phyloP scores from a whole-genome alignment of 2,329 filamentous ascomycete genomes.

The Exophiala dermatitidis region DNA sequence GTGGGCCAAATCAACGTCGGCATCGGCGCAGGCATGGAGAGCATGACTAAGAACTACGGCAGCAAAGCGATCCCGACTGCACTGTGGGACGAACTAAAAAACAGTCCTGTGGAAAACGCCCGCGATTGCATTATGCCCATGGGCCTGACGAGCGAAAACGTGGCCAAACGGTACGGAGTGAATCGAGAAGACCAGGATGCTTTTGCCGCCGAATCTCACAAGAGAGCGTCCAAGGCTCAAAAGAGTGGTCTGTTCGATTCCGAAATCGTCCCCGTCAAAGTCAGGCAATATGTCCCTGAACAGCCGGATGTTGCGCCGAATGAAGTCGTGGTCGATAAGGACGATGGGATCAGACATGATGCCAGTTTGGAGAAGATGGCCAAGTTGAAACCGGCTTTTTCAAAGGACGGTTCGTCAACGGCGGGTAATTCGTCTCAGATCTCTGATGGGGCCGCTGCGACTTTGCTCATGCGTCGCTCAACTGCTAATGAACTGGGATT shows the following conservation, averaged over 20 bases:
- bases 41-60: slow-evolving; percentile 90
- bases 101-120: slow-evolving; percentile 60
- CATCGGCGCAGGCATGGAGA: slow-evolving; percentile 87
- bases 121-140: slow-evolving; percentile 89
- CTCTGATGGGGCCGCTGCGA: slow-evolving; percentile 77
- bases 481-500: slow-evolving; percentile 70
- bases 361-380: slow-evolving; percentile 64
- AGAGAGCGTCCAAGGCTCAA: slow-evolving; percentile 64
- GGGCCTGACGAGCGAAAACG: slow-evolving; percentile 85
- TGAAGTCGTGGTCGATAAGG: slow-evolving; percentile 61
- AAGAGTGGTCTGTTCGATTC: slow-evolving; percentile 61
- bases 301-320: slow-evolving; percentile 53
- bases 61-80: slow-evolving; percentile 74
- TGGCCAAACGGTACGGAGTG: slow-evolving; percentile 69
- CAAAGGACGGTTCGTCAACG: slow-evolving; percentile 64
- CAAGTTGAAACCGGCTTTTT: slow-evolving; percentile 80
- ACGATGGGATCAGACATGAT: slow-evolving; percentile 72
- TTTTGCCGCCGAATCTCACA: slow-evolving; percentile 69
- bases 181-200: slow-evolving; percentile 70
- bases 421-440: slow-evolving; percentile 83
- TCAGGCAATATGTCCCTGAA: slow-evolving; percentile 58
- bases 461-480: slow-evolving; percentile 75
- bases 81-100: slow-evolving; percentile 66
- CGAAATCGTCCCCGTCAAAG: slow-evolving; percentile 76
- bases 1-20: slow-evolving; percentile 64